Evolutionary conservation across 2,329 filamentous ascomycete genomes (phyloP), one percentile per base, ranked within the genome.

Genomic region (Phialophora macrospora): DNA sequence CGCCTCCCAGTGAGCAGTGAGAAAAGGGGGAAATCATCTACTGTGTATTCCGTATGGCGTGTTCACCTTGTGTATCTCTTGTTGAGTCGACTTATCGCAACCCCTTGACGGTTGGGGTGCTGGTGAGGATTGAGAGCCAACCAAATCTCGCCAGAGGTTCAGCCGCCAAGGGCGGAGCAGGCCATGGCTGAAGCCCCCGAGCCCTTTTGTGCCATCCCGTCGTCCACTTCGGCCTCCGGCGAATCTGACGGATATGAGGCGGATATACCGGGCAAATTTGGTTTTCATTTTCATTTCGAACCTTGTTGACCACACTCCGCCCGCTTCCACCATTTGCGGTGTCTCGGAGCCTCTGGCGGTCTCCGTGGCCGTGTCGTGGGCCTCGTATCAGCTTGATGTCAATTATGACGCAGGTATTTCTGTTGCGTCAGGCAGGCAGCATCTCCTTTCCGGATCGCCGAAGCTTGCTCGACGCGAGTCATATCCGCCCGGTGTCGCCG

Each of bases 351-450:
- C 38, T 49, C 11, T 49, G 24, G 20, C 20, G 48, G 48, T 22
- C 24, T 51, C 48, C 1, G 11, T 24, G 38, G 38, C 14, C 8
- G 48, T 24, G 26, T 26, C 22, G n/a, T 51, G n/a, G 24, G 8
- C 44, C 1, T 48, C 22, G 44, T n/a, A 34, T 55, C 28, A 54
- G 26, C n/a, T 52, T 12, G 46, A 24, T 52, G 46, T 60, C 58
- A 60, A 52, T 52, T 52, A 60, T 60, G 58, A 60, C 48, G 48
- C 49, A 60, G 46, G 22, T 51, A 60, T 52, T 38, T 17, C 48
- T n/a, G 11, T 17, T 34, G 17, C 20, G 52, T 34, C 52, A 55
- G 24, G 48, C 26, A 24, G n/a, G 48, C 22, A 24, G 11, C 20
- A 28, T 24, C 22, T 7, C 12, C 6, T 55, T 11, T 34, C 28